These are phyloP conservation scores for Prunella vulgaris DNA, from an alignment of 257 asterid genomes.

Conservation along the genomic window DNA sequence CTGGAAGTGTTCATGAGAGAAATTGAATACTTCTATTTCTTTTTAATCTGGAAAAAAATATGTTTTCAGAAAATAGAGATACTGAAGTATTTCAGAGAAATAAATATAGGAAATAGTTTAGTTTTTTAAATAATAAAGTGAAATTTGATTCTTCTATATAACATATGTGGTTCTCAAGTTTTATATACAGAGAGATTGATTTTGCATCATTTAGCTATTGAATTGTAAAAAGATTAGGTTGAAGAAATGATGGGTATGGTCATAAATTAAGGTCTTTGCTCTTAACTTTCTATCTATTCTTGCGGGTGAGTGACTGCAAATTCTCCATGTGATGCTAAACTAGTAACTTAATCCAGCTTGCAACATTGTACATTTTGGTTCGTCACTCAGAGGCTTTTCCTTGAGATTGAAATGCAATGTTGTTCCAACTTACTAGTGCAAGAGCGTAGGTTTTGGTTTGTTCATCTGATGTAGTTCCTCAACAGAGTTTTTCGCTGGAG, in stretches of 20 bases:
- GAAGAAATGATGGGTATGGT: background rate
- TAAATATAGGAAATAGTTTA: background rate
- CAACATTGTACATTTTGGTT: background rate
- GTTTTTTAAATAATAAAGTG: background rate
- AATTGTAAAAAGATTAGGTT: background rate
- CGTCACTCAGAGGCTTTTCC: background rate
- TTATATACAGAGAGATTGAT: background rate
- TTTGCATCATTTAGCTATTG: background rate
- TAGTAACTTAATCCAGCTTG: background rate
- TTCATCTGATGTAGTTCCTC: constrained; percentile 21
- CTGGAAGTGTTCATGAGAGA: background rate
- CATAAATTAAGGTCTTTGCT: background rate
- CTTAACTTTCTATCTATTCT: background rate
- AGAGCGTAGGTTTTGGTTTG: background rate
- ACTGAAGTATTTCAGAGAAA: background rate
- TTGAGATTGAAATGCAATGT: background rate
- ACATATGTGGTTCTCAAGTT: background rate
- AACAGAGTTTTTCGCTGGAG: constrained; percentile 71
- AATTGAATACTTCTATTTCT: background rate
- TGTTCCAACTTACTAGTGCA: background rate
- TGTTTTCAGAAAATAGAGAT: background rate
- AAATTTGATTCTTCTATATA: background rate
- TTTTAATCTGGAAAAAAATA: background rate
- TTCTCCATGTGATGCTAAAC: background rate
- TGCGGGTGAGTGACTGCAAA: background rate